phyloP scores from a whole-genome alignment of 164 flowering plant genomes.

The Nelumbo lutea region DNA sequence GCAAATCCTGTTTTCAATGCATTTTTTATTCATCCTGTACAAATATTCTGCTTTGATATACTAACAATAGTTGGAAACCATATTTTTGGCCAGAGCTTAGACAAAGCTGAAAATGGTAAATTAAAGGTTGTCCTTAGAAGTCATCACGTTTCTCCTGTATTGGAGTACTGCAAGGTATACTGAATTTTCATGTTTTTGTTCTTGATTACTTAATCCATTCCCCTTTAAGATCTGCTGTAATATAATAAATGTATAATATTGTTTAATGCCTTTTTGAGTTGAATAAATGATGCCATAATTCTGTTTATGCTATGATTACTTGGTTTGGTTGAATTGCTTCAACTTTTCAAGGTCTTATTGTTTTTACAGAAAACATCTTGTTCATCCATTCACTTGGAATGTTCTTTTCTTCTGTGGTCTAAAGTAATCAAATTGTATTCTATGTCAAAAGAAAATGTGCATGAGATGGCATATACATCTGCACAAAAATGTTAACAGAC shows the following conservation, averaged over 20 bases:
- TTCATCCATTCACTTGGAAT: too few species aligned
- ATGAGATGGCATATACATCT: too few species aligned
- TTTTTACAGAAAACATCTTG: too few species aligned
- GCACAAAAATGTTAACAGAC: too few species aligned
- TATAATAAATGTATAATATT: not conserved
- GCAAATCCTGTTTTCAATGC: too few species aligned
- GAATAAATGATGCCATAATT: not conserved
- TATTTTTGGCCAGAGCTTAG: constrained; percentile 49
- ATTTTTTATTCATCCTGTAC: not conserved
- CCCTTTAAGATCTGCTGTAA: not conserved
- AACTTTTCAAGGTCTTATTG: too few species aligned
- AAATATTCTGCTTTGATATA: not conserved
- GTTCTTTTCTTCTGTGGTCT: too few species aligned
- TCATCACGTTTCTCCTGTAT: constrained; percentile 57
- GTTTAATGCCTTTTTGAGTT: not conserved
- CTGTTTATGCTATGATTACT: not conserved
- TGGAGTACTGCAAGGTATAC: constrained; percentile 80
- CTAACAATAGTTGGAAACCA: not conserved
- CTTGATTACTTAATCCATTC: not conserved
- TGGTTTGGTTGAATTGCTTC: not conserved
- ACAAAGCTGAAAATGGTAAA: constrained; percentile 50
- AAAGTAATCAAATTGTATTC: too few species aligned
- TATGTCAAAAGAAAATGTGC: too few species aligned
- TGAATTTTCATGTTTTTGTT: not conserved
- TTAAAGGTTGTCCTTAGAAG: constrained; percentile 60